Conservation (phyloP, 495 filamentous ascomycete species). For the Glarea lozoyensis region DNA sequence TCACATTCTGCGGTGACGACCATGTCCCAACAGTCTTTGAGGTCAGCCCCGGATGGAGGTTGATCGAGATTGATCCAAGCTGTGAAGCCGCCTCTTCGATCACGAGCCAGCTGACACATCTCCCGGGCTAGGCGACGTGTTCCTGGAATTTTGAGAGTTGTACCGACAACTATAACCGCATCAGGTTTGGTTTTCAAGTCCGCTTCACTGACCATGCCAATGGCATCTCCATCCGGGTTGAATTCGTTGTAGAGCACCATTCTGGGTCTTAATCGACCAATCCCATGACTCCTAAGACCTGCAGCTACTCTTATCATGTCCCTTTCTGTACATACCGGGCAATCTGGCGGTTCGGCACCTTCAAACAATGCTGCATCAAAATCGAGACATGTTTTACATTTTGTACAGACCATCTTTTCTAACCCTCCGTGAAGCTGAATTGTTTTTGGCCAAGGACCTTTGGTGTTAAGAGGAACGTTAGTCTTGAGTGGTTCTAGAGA, state of each 20-base stretch:
- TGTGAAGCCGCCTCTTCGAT: constrained; percentile 77
- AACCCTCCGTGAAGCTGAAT: constrained; percentile 93
- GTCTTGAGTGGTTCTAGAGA: constrained; percentile 73
- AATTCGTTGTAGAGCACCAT: constrained; percentile 97
- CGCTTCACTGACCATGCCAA: constrained; percentile 76
- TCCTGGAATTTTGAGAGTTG: constrained; percentile 89
- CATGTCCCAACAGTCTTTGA: constrained; percentile 87
- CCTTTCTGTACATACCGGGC: constrained; percentile 61
- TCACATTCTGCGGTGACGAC: constrained; percentile 83
- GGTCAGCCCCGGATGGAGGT: constrained; percentile 70
- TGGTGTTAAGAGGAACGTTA: constrained; percentile 50
- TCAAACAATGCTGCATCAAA: constrained; percentile 76
- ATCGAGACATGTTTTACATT: constrained; percentile 64
- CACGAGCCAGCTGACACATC: constrained; percentile 72
- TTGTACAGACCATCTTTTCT: constrained; percentile 91
- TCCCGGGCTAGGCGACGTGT: constrained; percentile 83
- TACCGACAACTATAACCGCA: constrained; percentile 88
- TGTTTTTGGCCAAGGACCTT: constrained; percentile 87
- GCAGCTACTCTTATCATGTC: constrained; percentile 70
- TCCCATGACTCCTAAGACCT: constrained; percentile 87
- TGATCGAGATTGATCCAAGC: constrained; percentile 92
- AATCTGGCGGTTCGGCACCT: constrained; percentile 76
- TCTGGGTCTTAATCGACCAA: constrained; percentile 80
- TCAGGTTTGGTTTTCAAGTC: constrained; percentile 82
- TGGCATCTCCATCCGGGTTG: constrained; percentile 92